Evolutionary conservation across 345 rosid species (phyloP).

Genomic region (Sonneratia caseolaris): DNA sequence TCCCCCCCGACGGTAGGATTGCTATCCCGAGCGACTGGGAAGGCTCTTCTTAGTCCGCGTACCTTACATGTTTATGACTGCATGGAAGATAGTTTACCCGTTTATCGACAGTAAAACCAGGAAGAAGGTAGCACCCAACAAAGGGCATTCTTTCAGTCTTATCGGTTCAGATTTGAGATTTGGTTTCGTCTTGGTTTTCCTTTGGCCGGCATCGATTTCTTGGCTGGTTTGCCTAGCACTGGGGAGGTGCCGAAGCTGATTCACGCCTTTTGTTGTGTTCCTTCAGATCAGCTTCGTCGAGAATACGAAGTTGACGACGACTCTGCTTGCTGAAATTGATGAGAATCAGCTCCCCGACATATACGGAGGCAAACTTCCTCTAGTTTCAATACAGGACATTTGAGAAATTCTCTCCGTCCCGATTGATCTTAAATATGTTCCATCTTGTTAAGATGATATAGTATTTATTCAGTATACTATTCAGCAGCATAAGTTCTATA

Average conservation of each 20-base stretch:
- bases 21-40: slow-evolving; percentile 82
- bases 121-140: slow-evolving; percentile 45
- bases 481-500: background rate
- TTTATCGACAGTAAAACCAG: slow-evolving; percentile 77
- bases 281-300: slow-evolving; percentile 55
- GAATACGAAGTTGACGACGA: slow-evolving; percentile 48
- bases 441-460: background rate
- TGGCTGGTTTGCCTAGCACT: too few relatives aligned
- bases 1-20: slow-evolving; percentile 40
- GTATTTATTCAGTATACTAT: background rate
- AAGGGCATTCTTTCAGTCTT: background rate
- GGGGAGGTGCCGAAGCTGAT: too few relatives aligned
- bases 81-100: slow-evolving; percentile 74
- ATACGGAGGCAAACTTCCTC: slow-evolving; percentile 65
- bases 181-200: background rate
- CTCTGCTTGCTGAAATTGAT: slow-evolving; percentile 65
- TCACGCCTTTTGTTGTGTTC: too few relatives aligned
- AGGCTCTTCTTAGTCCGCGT: slow-evolving; percentile 56
- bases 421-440: background rate
- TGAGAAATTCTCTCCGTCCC: slow-evolving; percentile 6
- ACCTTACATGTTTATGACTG: slow-evolving; percentile 80
- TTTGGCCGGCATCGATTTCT: slow-evolving; percentile 20
- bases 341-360: slow-evolving; percentile 68
- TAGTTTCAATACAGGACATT: slow-evolving; percentile 56
- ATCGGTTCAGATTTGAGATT: too few relatives aligned